Evolutionary conservation across 768 basidiomycete genomes (phyloP).

Genomic region (Tulasnella sp.): DNA sequence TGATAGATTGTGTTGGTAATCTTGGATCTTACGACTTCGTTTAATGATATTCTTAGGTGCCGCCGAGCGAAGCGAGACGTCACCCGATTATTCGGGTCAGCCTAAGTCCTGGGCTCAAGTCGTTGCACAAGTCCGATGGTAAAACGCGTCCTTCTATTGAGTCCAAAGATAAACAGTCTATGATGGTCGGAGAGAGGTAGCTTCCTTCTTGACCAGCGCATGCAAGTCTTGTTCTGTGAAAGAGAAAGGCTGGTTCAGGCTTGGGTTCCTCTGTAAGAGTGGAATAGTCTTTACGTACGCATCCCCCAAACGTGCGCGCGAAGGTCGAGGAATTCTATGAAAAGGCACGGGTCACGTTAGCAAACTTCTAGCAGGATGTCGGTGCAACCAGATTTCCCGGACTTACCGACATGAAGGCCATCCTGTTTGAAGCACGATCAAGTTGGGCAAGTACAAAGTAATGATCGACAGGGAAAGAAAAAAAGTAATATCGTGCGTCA

Average conservation of each 20-base stretch:
- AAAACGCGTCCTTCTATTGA: neutral
- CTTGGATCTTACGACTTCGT: neutral
- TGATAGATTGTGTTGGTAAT: neutral
- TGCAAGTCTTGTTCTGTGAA: constrained; percentile 68
- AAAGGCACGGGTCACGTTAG: neutral
- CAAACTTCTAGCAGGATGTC: neutral
- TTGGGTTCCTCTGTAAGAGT: neutral
- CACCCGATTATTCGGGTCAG: neutral
- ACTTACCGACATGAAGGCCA: constrained; percentile 65
- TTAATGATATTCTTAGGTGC: neutral
- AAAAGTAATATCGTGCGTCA: no score
- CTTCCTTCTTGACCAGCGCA: constrained; percentile 54
- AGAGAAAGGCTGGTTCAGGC: neutral
- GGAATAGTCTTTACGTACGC: constrained; percentile 42
- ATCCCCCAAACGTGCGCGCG: constrained; percentile 80
- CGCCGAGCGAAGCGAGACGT: neutral
- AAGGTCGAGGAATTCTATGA: constrained; percentile 65
- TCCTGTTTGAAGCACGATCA: constrained; percentile 28
- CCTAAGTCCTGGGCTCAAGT: no score
- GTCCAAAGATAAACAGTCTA: neutral
- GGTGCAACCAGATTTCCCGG: neutral
- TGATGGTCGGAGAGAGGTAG: constrained; percentile 47
- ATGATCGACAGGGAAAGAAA: no score
- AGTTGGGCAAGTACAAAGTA: no score
- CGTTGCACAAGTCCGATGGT: no score